A percentile compares a stretch with the other conserved stretches of the same genome.
Evolutionary conservation across 1,139 yeast species (phyloP).

Genomic region (Diutina mesorugosa): DNA sequence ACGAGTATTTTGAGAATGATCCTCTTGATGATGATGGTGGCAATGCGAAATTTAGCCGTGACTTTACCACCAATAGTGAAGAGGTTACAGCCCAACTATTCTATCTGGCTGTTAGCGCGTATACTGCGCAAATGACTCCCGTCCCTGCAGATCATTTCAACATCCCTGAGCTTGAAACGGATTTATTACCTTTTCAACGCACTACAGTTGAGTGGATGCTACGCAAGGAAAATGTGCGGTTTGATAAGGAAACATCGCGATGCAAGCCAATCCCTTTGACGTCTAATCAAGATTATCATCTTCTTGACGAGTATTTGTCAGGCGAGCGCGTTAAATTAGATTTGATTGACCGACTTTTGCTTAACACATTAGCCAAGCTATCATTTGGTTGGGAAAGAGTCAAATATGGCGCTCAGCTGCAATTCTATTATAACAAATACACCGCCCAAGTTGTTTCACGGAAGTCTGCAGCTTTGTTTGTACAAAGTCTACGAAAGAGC

Average conservation of each 20-base stretch:
- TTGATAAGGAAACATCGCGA: conserved; percentile 16
- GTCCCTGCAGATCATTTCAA: conserved; percentile 12
- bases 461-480: conserved; percentile 14
- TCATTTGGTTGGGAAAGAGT: conserved; percentile 43
- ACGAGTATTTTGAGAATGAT: background rate
- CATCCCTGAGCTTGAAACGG: conserved; percentile 36
- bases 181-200: conserved; percentile 44
- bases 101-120: conserved; percentile 21
- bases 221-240: conserved; percentile 38
- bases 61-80: background rate
- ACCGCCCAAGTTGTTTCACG: conserved; percentile 33
- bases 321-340: background rate
- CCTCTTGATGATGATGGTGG: background rate
- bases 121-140: conserved; percentile 14
- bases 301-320: conserved; percentile 8
- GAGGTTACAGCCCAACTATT: conserved; percentile 9
- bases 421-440: conserved; percentile 35
- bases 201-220: conserved; percentile 58
- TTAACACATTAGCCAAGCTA: conserved; percentile 15
- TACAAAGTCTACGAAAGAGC: conserved; percentile 11
- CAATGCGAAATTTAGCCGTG: conserved; percentile 2
- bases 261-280: conserved; percentile 11
- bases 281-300: conserved; percentile 3
- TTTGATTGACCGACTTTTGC: background rate
- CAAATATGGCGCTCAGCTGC: conserved; percentile 5